A percentile compares a stretch with the other conserved stretches of the same genome.
Conservation (phyloP, 306 rosid species). For the Pterocarpus santalinus region DNA sequence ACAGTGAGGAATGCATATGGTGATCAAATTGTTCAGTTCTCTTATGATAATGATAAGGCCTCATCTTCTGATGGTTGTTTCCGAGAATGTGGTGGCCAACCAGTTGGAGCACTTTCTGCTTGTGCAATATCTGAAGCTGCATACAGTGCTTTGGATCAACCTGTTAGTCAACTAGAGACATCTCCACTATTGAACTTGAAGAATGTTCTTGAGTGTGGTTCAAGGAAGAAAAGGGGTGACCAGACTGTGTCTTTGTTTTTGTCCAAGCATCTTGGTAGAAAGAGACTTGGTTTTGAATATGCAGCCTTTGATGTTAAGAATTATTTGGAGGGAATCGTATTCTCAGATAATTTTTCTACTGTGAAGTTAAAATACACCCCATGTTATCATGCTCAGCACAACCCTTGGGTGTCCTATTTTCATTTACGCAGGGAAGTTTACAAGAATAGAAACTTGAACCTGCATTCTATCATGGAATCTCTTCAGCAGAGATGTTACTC, state of each 20-base stretch:
- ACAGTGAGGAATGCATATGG: slow-evolving; percentile 90
- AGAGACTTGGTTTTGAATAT: slow-evolving; percentile 76
- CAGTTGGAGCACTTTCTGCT: slow-evolving; percentile 90
- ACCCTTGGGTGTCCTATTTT: slow-evolving; percentile 94
- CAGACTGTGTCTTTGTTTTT: slow-evolving; percentile 76
- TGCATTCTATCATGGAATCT: slow-evolving; percentile 65
- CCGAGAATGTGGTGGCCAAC: slow-evolving; percentile 65
- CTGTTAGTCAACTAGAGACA: slow-evolving; percentile 86
- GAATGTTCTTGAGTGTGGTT: slow-evolving; percentile 84
- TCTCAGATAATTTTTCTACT: slow-evolving; percentile 72
- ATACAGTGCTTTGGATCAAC: slow-evolving; percentile 93
- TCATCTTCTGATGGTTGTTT: slow-evolving; percentile 35
- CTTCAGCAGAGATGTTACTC: slow-evolving; percentile 59
- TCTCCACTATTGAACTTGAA: slow-evolving; percentile 91
- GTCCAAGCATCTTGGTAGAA: slow-evolving; percentile 71
- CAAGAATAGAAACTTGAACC: slow-evolving; percentile 60
- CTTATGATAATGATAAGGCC: slow-evolving; percentile 53
- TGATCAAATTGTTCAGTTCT: slow-evolving; percentile 77
- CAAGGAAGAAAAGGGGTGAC: slow-evolving; percentile 60
- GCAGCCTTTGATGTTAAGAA: slow-evolving; percentile 82
- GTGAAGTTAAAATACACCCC: slow-evolving; percentile 75
- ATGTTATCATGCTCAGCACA: slow-evolving; percentile 51
- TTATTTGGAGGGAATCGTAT: slow-evolving; percentile 72
- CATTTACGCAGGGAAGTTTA: slow-evolving; percentile 70
- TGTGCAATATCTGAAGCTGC: slow-evolving; percentile 97